phyloP scores from a whole-genome alignment of 2,329 filamentous ascomycete genomes.

The Sporothrix inflata region DNA sequence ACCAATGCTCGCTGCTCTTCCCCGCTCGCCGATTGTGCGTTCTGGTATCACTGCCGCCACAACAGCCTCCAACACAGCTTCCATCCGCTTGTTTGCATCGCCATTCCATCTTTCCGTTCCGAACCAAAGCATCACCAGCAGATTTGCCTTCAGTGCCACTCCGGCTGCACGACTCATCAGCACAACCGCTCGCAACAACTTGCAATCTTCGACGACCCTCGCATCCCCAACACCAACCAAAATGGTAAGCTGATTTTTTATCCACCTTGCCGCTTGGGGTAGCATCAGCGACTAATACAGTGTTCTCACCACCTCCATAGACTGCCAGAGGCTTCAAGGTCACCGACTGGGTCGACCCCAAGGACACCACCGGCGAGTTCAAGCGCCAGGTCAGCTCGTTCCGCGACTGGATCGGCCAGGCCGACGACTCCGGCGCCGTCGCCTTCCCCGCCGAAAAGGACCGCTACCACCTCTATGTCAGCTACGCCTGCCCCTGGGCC shows the following conservation, averaged over 20 bases:
- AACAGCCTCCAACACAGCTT: background rate
- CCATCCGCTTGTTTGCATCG: background rate
- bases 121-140: background rate
- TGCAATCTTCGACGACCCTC: background rate
- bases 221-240: background rate
- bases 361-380: constrained; percentile 85
- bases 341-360: constrained; percentile 80
- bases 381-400: constrained; percentile 86
- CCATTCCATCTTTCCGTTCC: background rate
- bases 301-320: background rate
- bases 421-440: constrained; percentile 63
- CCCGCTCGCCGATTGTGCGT: constrained; percentile 28
- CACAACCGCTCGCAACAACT: background rate
- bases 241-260: constrained; percentile 24
- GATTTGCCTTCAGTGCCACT: background rate
- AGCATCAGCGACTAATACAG: background rate
- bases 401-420: constrained; percentile 67
- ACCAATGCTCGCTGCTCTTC: constrained; percentile 28
- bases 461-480: constrained; percentile 93
- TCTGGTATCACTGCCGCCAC: constrained; percentile 9
- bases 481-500: constrained; percentile 94
- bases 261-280: background rate
- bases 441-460: constrained; percentile 83
- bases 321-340: constrained; percentile 50
- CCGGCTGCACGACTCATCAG: background rate